Base-by-base conservation (phyloP, 495 filamentous ascomycete genomes). In the Usnea hakonensis region DNA sequence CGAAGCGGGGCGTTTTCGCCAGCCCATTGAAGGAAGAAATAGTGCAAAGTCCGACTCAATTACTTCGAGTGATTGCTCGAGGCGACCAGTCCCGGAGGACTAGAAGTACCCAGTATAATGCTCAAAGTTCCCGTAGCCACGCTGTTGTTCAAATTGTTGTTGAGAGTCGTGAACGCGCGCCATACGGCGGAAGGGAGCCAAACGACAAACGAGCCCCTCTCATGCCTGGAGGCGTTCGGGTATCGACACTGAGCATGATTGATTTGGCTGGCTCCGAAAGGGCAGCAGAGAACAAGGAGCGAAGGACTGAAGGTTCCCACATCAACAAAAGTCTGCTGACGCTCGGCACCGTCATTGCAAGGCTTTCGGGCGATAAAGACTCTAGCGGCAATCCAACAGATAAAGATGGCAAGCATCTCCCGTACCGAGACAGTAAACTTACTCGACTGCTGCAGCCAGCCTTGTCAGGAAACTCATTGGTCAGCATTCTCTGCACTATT, bases 121-220 rank as follows among this genome's bases (percentile, higher is more conserved):
- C 91, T 44, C 87, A 93, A 70, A 96, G 91, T 75, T 98, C 94
- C 58, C 90, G 94, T 69, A 96, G 90, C 80, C 94, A 98, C 68
- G 94, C 94, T 2, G 94, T 98, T 32, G 94, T 98, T 33, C 94
- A 98, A 75, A 97, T 98, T 65, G 95, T 98, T 16, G 93, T 98
- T 35, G 94, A 98, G 72, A 96, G 91, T 69, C 81, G 94, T 72
- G 95, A 97, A 68, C 88, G 95, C 19, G 48, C 48, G 30, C 85
- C 85, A 54, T 80, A 83, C 23, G 67, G 74, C 9, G 77, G 75
- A 10, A 83, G 76, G n/a, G 76, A 76, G 28, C 75, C 78, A 35
- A 76, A 74, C 52, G 87, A 91, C 71, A 94, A 94, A 66, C 84
- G 92, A 48, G 81, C 88, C 13, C 89, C 84, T 6, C 80, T 96